Conservation (phyloP, 2,329 filamentous ascomycete species). For the Botryosphaeria dothidea region DNA sequence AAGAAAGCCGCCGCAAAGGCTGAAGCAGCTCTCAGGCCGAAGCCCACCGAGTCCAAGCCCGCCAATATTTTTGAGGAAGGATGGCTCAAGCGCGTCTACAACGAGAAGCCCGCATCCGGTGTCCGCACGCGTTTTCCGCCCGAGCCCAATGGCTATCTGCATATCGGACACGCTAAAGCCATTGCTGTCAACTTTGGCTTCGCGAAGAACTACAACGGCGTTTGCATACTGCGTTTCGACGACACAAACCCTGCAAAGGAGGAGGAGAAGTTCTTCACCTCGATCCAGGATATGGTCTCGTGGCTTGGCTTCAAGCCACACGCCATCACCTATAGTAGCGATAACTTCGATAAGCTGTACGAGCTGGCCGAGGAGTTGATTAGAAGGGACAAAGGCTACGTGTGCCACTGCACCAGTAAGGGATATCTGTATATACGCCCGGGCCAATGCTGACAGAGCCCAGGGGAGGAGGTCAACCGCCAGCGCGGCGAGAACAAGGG, state of each 20-base stretch:
- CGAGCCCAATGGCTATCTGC: constrained; percentile 85
- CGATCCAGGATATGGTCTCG: constrained; percentile 83
- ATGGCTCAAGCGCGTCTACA: constrained; percentile 52
- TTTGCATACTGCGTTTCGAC: constrained; percentile 79
- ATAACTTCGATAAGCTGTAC: constrained; percentile 87
- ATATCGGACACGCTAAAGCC: constrained; percentile 93
- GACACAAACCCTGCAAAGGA: constrained; percentile 96
- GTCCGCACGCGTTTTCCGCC: constrained; percentile 54
- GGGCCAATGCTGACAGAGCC: constrained; percentile 27
- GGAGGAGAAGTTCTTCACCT: constrained; percentile 82
- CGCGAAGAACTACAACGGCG: constrained; percentile 77
- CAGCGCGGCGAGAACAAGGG: constrained; percentile 74
- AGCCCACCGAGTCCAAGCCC: constrained; percentile 33
- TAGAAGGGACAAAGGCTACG: constrained; percentile 67
- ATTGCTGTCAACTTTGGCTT: constrained; percentile 98
- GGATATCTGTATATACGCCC: not conserved
- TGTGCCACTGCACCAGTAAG: constrained; percentile 77
- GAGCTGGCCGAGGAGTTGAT: constrained; percentile 87
- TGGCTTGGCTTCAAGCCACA: constrained; percentile 86
- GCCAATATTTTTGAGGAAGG: constrained; percentile 49
- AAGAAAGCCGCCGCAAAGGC: constrained; percentile 45
- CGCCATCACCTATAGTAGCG: constrained; percentile 81
- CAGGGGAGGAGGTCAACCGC: constrained; percentile 76
- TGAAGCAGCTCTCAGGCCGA: constrained; percentile 43
- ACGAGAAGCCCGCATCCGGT: constrained; percentile 49